Evolutionary conservation across 495 filamentous ascomycete species (phyloP).

Genomic region (Trichoderma erinaceum): DNA sequence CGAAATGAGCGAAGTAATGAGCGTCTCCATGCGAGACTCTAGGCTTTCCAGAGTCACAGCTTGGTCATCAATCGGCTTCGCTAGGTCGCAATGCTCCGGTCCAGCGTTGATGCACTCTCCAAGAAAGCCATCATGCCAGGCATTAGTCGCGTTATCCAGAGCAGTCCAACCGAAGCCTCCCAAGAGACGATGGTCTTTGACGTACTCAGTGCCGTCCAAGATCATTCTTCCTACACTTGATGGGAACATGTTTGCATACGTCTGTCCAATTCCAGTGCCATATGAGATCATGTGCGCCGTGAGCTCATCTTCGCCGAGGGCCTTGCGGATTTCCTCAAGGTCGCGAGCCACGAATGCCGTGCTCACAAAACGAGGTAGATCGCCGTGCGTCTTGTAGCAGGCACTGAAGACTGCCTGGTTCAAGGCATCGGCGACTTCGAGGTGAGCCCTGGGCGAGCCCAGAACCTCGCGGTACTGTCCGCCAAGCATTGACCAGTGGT

Average conservation of each 20-base stretch:
- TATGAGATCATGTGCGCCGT: conserved; percentile 65
- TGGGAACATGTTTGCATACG: conserved; percentile 44
- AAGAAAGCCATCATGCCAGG: conserved; percentile 43
- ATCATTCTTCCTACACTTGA: conserved; percentile 41
- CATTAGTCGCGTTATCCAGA: conserved; percentile 42
- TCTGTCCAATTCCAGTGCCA: conserved; percentile 60
- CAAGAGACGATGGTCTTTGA: conserved; percentile 41
- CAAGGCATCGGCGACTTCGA: conserved; percentile 35
- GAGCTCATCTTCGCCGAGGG: conserved; percentile 42
- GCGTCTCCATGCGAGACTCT: conserved; percentile 30
- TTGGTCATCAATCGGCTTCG: conserved; percentile 26
- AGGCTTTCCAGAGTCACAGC: conserved; percentile 30
- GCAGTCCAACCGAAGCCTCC: conserved; percentile 42
- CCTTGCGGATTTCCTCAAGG: conserved; percentile 45
- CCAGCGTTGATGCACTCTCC: conserved; percentile 43
- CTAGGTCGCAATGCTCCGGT: conserved; percentile 35
- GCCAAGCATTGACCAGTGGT: conserved; percentile 37
- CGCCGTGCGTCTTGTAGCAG: conserved; percentile 40
- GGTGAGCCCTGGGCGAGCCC: conserved; percentile 27
- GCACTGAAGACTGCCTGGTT: conserved; percentile 38
- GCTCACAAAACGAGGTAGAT: conserved; percentile 35
- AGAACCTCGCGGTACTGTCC: conserved; percentile 34
- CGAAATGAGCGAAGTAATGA: conserved; percentile 30
- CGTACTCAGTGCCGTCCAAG: conserved; percentile 46
- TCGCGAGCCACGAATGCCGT: conserved; percentile 44